Percentiles rank a stretch among this genome's conserved stretches.
Conservation (phyloP, 441 rosid species). For the Geranium incanum region DNA sequence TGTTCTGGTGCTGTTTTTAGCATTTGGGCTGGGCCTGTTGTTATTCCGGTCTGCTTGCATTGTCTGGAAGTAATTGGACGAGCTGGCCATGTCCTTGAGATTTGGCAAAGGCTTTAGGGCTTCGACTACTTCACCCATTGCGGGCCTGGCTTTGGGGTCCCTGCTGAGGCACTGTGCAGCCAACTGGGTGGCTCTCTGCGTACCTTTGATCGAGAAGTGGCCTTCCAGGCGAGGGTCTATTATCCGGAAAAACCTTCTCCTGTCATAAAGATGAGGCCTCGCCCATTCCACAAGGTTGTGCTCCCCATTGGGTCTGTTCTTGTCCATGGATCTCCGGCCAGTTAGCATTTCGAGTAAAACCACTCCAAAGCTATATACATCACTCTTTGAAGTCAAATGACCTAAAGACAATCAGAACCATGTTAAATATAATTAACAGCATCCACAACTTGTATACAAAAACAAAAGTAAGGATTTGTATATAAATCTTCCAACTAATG, state of each 20-base stretch:
- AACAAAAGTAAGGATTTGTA: background rate
- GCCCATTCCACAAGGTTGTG: constrained; percentile 69
- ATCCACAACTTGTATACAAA: background rate
- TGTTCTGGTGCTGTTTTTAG: constrained; percentile 28
- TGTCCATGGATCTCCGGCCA: constrained; percentile 61
- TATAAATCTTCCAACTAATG: background rate
- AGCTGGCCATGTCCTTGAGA: constrained; percentile 67
- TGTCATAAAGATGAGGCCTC: constrained; percentile 55
- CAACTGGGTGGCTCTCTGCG: constrained; percentile 58
- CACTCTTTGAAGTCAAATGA: constrained; percentile 61
- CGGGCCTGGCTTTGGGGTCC: constrained; percentile 58
- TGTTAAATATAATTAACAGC: constrained; percentile 11
- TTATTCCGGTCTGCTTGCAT: constrained; percentile 39
- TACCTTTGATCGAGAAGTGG: constrained; percentile 55
- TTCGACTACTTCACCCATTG: constrained; percentile 57
- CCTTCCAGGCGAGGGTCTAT: constrained; percentile 65
- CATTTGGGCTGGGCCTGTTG: constrained; percentile 24
- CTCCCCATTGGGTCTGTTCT: constrained; percentile 60
- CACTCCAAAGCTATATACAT: constrained; percentile 67
- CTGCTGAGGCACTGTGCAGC: constrained; percentile 61
- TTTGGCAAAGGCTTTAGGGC: constrained; percentile 44
- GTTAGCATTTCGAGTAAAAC: constrained; percentile 65
- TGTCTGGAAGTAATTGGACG: constrained; percentile 55
- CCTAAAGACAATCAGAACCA: constrained; percentile 28
- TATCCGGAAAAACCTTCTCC: constrained; percentile 44